Conservation (phyloP, 2,329 filamentous ascomycete species). For the Seiridium cupressi region DNA sequence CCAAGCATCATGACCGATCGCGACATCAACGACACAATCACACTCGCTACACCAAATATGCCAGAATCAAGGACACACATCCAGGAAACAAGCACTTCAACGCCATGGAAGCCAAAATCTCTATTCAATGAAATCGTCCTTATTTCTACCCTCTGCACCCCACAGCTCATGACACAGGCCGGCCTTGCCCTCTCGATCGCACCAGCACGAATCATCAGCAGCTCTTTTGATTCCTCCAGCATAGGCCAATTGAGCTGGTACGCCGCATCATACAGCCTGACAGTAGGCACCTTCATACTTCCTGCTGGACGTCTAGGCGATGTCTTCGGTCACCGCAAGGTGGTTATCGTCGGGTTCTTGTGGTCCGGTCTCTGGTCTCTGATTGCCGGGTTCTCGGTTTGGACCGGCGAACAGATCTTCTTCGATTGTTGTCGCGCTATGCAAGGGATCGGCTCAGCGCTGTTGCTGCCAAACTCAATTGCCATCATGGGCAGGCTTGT, state of each 20-base stretch:
- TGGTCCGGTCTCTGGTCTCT: slow-evolving; percentile 56
- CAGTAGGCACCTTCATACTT: slow-evolving; percentile 56
- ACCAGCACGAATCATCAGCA: neutral
- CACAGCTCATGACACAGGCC: neutral
- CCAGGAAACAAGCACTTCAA: too few relatives aligned
- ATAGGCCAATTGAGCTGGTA: slow-evolving; percentile 48
- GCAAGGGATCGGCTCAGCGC: slow-evolving; percentile 61
- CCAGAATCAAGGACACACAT: too few relatives aligned
- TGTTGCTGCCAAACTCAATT: slow-evolving; percentile 62
- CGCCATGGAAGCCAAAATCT: too few relatives aligned
- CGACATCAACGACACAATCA: too few relatives aligned
- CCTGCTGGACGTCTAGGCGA: slow-evolving; percentile 56
- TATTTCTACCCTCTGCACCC: neutral
- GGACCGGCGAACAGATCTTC: slow-evolving; percentile 27
- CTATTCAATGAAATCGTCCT: neutral
- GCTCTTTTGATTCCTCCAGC: slow-evolving; percentile 22
- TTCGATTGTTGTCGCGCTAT: slow-evolving; percentile 53
- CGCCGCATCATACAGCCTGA: slow-evolving; percentile 56
- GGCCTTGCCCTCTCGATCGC: neutral
- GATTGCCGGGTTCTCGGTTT: slow-evolving; percentile 38
- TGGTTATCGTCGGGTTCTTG: slow-evolving; percentile 51
- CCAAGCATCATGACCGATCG: too few relatives aligned
- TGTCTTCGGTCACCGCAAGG: slow-evolving; percentile 53
- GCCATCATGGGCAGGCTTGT: slow-evolving; percentile 63
- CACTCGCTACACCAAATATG: too few relatives aligned